Conservation (phyloP, 2,329 filamentous ascomycete genomes). For the Aspergillus vadensis region DNA sequence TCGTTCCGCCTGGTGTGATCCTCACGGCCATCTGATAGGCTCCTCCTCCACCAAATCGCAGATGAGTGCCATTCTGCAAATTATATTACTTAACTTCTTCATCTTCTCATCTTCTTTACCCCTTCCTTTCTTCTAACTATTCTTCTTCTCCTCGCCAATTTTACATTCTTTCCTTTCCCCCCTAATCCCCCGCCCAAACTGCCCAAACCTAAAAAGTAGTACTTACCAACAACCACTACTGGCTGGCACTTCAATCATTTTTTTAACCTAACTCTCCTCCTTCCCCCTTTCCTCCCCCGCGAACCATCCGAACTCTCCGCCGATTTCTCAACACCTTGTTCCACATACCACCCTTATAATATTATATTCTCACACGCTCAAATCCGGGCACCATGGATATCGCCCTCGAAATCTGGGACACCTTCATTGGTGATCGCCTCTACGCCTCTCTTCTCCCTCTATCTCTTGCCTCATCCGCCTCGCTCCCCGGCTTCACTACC, state of each 20-base stretch:
- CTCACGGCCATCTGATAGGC: constrained; percentile 15
- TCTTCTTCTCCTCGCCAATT: constrained; percentile 1
- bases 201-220: no score
- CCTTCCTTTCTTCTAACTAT: constrained; percentile 1
- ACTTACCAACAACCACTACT: not conserved
- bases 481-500: constrained; percentile 51
- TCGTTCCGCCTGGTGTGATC: constrained; percentile 41
- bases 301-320: not conserved
- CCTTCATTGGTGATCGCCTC: constrained; percentile 74
- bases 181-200: no score
- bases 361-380: not conserved
- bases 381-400: constrained; percentile 71
- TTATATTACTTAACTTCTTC: constrained; percentile 6
- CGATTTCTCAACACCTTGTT: not conserved
- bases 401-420: constrained; percentile 82
- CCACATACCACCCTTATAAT: not conserved
- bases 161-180: constrained; percentile 7
- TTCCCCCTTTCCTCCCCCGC: not conserved
- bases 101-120: constrained; percentile 6
- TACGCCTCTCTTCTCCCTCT: constrained; percentile 73
- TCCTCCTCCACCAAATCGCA: not conserved
- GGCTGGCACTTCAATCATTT: not conserved
- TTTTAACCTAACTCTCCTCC: not conserved
- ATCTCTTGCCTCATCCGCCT: constrained; percentile 56
- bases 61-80: not conserved